Percentiles rank a stretch among this genome's conserved stretches.
Conservation (phyloP, 371 early-diverging fungal genomes). For the Apophysomyces sp. region DNA sequence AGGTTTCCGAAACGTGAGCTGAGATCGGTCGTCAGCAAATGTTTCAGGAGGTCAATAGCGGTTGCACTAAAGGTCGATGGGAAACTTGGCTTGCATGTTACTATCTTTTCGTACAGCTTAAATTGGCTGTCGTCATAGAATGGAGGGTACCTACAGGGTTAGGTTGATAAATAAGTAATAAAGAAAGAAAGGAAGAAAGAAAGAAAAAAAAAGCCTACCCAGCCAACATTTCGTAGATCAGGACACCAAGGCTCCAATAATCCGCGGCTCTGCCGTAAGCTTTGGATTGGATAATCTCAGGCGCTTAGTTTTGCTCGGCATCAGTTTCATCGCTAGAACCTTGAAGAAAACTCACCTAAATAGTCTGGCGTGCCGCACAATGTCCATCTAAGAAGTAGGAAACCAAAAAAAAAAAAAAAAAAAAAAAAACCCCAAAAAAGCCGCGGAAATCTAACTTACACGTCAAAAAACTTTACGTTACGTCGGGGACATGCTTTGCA, state of each 20-base stretch:
- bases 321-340: conserved; percentile 42
- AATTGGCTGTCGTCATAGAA: conserved; percentile 92
- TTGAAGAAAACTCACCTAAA: conserved; percentile 72
- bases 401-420: not conserved
- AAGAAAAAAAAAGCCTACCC: too few relatives aligned
- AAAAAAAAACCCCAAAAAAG: too few relatives aligned
- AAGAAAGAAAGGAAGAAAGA: not conserved
- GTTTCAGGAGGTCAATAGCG: conserved; percentile 85
- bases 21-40: conserved; percentile 82
- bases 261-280: conserved; percentile 97
- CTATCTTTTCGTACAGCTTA: conserved; percentile 89
- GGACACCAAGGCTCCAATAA: conserved; percentile 95
- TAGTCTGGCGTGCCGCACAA: conserved; percentile 99
- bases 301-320: conserved; percentile 75
- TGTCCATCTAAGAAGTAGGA: conserved; percentile 67
- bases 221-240: conserved; percentile 93
- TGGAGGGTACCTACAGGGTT: conserved; percentile 56
- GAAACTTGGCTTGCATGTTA: conserved; percentile 46
- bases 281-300: conserved; percentile 95
- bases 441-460: conserved; percentile 35
- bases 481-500: conserved; percentile 78
- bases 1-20: conserved; percentile 89
- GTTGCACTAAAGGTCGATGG: conserved; percentile 82
- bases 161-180: not conserved
- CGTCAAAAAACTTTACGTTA: conserved; percentile 7